Conservation (phyloP, 306 rosid genomes). For the Vicia sativa region DNA sequence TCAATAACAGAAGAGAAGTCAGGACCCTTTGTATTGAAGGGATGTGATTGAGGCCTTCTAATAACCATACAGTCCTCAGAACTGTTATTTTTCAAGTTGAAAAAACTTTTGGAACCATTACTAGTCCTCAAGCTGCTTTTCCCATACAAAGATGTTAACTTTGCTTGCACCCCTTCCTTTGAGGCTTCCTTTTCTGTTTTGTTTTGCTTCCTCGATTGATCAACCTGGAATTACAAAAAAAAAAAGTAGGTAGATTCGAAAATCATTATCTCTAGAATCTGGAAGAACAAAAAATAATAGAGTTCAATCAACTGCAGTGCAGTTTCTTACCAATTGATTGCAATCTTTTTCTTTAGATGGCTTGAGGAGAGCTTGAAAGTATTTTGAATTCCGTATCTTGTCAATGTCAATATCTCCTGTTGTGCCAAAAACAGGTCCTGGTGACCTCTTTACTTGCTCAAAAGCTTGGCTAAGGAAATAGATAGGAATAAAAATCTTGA, state of each 20-base stretch:
- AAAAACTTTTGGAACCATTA: constrained; percentile 45
- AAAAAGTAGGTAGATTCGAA: background rate
- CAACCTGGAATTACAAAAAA: constrained; percentile 46
- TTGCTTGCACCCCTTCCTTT: constrained; percentile 57
- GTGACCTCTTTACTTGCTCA: constrained; percentile 73
- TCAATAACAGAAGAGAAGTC: constrained; percentile 46
- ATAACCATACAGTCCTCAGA: constrained; percentile 55
- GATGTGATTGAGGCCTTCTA: constrained; percentile 52
- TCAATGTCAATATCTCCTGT: constrained; percentile 67
- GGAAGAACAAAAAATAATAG: background rate
- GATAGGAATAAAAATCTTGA: constrained; percentile 14
- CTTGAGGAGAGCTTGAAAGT: constrained; percentile 64
- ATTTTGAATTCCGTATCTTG: constrained; percentile 73
- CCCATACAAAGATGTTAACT: constrained; percentile 52
- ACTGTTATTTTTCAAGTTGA: constrained; percentile 47
- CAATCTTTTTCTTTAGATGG: constrained; percentile 48
- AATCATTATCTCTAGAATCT: constrained; percentile 8
- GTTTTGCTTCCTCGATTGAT: constrained; percentile 51
- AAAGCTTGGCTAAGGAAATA: constrained; percentile 64
- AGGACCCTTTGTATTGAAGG: constrained; percentile 48
- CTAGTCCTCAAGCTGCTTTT: constrained; percentile 45
- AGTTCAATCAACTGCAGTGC: constrained; percentile 1
- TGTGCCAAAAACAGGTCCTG: constrained; percentile 58
- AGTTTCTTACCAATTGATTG: constrained; percentile 49
- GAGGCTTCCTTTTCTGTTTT: constrained; percentile 43